Base-by-base conservation (phyloP, 2,329 filamentous ascomycete species). In the Venturia aucupariae region DNA sequence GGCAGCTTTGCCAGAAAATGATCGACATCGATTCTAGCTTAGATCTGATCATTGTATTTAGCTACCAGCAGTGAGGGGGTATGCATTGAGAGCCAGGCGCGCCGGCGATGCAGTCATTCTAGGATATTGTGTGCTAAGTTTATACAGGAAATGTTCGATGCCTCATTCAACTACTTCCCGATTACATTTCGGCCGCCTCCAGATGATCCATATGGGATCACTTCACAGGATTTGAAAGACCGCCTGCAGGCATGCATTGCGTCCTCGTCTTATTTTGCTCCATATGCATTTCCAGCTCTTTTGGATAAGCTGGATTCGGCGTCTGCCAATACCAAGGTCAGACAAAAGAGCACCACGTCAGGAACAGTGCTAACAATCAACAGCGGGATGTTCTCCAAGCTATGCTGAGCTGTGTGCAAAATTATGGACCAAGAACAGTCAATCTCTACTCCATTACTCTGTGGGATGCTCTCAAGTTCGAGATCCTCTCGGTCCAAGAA, bases 151-250 rank as follows among this genome's bases (percentile, higher is more conserved):
- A 77, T 88, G 55, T 89, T 89, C 70, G 86, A 89, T 68, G 81
- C 85, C 3, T 85, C 87, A 22, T 89, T 88, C 74, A 88, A 87
- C 69, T 89, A 89, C 72, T 89, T 89, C 70, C 86, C 86, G 0
- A 88, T 89, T 68, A 88, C 86, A 0, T 89, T 89, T 74, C 81
- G 84, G 69, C 86, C 86, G 13, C 86, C 86, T 1, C 86, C 85
- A 13, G 85, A 88, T 67, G 86, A 89, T 70, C 86, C 86, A 0
- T 89, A 88, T 67, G 84, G 85, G 1, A 88, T 89, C 66, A 88
- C 86, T 2, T 84, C 86, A 2, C 85, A 88, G 68, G 83, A 89
- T 69, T 73, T 89, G 65, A 89, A 89, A 70, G 80, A 82, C 62
- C 80, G 86, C 35, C 72, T 89, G 17, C 79, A 84, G 67, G 82